Base-by-base conservation (phyloP, 371 early-diverging fungal species). In the Mortierella sp. region DNA sequence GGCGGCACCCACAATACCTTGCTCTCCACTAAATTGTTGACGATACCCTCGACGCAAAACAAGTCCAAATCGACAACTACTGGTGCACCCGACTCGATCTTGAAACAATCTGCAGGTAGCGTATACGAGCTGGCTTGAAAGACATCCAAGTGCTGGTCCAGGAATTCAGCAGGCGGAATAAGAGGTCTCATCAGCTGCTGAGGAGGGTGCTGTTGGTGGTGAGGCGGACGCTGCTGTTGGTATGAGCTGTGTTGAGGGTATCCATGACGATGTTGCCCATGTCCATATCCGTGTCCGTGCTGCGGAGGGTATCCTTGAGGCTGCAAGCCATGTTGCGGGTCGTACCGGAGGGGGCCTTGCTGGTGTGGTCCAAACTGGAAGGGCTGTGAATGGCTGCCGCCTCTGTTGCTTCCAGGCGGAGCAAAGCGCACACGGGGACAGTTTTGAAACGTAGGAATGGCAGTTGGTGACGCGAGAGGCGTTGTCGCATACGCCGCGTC, bases 401-500 rank as follows among this genome's bases (percentile, higher is more conserved):
- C 72, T 52, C 75, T 53, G 30, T 37, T 49, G 12, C 60, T 51
- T 2, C 68, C 64, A 23, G 52, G 19, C 17, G 50, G 51, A 19
- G 54, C 55, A 31, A 67, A 75, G 21, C 75, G 75, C n/a, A 60
- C 60, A 5, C 64, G 58, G 27, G 72, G 78, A 58, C 79, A 62
- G 23, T 78, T 79, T 17, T 52, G 50, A 17, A 81, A 47, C 2
- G 87, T 82, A 24, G 93, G 93, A 23, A 88, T 89, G 6, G 87
- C 86, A 14, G 89, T 84, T 4, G 84, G 84, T 8, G 90, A 89
- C 43, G 67, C 60, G 12, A 90, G 61, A 9, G 79, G 84, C 6
- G 91, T 89, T 21, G 78, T 67, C 11, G 81, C 72, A 70, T 86
- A 92, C 14, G 83, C 86, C 8, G 89, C 88, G 72, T 91, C 91